These are phyloP conservation scores for Aspergillus aculeatinus DNA, from an alignment of 2,329 filamentous ascomycete genomes.

Conservation along the genomic window DNA sequence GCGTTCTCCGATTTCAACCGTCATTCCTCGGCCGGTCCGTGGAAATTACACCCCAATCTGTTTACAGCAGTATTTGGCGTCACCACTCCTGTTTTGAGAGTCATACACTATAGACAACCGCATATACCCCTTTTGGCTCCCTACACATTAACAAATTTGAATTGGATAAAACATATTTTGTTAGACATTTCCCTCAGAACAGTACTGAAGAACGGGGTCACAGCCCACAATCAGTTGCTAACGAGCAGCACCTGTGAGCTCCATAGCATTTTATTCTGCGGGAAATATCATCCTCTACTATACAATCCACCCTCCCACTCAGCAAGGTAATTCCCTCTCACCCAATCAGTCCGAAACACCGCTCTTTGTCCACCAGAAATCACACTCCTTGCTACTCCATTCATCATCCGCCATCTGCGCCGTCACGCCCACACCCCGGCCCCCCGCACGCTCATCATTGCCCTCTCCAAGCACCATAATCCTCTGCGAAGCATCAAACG, in stretches of 20 bases:
- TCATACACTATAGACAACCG: background rate
- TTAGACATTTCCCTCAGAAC: too few relatives aligned
- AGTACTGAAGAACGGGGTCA: too few relatives aligned
- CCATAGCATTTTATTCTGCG: too few relatives aligned
- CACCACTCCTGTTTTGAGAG: background rate
- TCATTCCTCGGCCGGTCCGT: background rate
- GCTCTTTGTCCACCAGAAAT: conserved; percentile 47
- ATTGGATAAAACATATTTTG: background rate
- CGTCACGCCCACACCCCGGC: conserved; percentile 34
- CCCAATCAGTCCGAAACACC: conserved; percentile 21
- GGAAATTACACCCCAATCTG: background rate
- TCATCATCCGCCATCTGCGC: conserved; percentile 43
- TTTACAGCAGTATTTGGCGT: background rate
- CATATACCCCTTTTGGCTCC: background rate
- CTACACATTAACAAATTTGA: background rate
- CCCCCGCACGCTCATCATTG: conserved; percentile 52
- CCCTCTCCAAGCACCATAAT: conserved; percentile 50
- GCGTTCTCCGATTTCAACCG: background rate
- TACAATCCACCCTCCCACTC: too few relatives aligned
- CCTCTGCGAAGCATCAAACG: conserved; percentile 25
- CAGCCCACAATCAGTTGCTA: too few relatives aligned
- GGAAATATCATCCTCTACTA: too few relatives aligned
- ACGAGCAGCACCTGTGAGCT: too few relatives aligned
- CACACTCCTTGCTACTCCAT: conserved; percentile 47
- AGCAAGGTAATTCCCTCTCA: too few relatives aligned